These are phyloP conservation scores for Hansenula anomala DNA, from an alignment of 1,139 yeast species.

Conservation along the genomic window DNA sequence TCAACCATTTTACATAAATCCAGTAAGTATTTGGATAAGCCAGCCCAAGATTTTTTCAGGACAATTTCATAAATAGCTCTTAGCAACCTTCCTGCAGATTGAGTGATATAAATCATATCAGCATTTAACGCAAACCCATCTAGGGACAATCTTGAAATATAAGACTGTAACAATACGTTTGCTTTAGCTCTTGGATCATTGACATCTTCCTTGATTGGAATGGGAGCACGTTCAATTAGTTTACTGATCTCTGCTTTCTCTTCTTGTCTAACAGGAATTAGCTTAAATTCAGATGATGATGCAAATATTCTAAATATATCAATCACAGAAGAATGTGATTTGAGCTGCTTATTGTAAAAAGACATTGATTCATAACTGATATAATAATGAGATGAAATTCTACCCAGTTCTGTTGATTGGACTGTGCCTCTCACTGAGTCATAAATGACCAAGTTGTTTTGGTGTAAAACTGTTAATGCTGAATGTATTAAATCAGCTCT, in stretches of 20 bases:
- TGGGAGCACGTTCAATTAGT: conserved; percentile 71
- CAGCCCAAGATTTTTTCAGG: conserved; percentile 68
- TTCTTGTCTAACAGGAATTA: conserved; percentile 80
- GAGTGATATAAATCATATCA: conserved; percentile 91
- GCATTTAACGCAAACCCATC: conserved; percentile 91
- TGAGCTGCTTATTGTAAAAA: conserved; percentile 54
- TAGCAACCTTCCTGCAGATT: conserved; percentile 85
- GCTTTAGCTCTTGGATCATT: conserved; percentile 77
- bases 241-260: conserved; percentile 76
- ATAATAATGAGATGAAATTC: conserved; percentile 83
- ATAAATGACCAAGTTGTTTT: conserved; percentile 56
- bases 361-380: conserved; percentile 69
- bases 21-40: conserved; percentile 51
- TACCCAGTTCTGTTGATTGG: conserved; percentile 71
- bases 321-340: conserved; percentile 61
- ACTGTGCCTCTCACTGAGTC: conserved; percentile 43
- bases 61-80: conserved; percentile 84
- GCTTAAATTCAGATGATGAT: conserved; percentile 78
- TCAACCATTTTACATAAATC: conserved; percentile 79
- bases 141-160: conserved; percentile 66
- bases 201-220: conserved; percentile 73
- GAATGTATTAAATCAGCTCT: conserved; percentile 71
- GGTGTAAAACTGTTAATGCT: conserved; percentile 56
- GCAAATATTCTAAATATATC: conserved; percentile 79
- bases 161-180: conserved; percentile 76